Evolutionary conservation across 257 asterid species (phyloP).

Genomic region (Scutellaria minor): DNA sequence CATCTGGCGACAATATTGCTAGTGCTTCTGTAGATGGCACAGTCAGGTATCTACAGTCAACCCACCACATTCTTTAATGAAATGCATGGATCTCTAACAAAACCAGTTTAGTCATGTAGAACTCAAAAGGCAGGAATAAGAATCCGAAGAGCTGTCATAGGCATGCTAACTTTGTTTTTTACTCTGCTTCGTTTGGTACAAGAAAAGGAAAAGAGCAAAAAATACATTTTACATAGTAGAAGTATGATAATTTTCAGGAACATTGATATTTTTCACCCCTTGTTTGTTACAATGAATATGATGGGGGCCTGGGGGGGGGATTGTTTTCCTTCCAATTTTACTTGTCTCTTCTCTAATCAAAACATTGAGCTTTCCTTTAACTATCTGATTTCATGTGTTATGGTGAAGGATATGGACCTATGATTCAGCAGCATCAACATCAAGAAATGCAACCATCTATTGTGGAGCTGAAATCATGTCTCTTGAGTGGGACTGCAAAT

Average conservation of each 20-base stretch:
- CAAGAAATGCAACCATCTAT: conserved; percentile 96
- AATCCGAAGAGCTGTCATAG: background rate
- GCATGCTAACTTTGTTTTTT: conserved; percentile 6
- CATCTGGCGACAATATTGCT: conserved; percentile 94
- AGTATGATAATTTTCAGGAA: background rate
- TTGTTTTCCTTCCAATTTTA: background rate
- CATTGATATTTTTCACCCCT: background rate
- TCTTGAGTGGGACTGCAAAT: conserved; percentile 99
- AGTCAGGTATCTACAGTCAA: conserved; percentile 62
- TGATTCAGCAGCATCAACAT: conserved; percentile 75
- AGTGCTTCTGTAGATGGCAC: conserved; percentile 98
- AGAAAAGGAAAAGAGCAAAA: background rate
- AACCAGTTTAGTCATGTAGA: conserved; percentile 8
- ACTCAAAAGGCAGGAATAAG: conserved; percentile 14
- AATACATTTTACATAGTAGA: background rate
- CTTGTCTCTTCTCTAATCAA: background rate
- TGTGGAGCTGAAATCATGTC: conserved; percentile 97
- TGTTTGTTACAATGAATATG: background rate
- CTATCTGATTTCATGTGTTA: conserved; percentile 29
- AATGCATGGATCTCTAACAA: conserved; percentile 26
- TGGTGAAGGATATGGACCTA: conserved; percentile 92
- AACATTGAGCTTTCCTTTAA: conserved; percentile 4
- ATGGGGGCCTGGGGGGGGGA: background rate
- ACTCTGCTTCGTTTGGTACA: background rate
- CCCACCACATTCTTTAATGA: conserved; percentile 22